Evolutionary conservation across 257 asterid genomes (phyloP).

Genomic region (Coffea canephora): DNA sequence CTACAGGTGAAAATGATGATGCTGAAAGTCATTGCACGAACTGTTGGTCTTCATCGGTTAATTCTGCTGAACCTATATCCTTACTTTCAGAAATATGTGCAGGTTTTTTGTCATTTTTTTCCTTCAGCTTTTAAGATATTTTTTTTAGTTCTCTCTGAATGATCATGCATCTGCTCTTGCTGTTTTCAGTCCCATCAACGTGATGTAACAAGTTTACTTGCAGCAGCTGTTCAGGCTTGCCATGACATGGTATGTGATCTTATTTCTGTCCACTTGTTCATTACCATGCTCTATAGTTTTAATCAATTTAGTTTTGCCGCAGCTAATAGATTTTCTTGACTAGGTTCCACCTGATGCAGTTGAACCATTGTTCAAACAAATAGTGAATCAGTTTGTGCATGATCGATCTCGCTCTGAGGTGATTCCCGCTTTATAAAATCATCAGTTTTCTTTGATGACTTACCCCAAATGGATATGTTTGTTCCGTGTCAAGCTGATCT

Average conservation of each 20-base stretch:
- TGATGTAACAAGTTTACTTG: constrained; percentile 76
- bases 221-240: constrained; percentile 97
- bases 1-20: constrained; percentile 85
- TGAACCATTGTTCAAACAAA: constrained; percentile 87
- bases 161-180: not conserved
- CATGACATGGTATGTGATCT: constrained; percentile 79
- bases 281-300: not conserved
- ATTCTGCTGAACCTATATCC: constrained; percentile 70
- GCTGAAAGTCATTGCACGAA: constrained; percentile 82
- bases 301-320: constrained; percentile 7
- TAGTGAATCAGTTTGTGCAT: constrained; percentile 92
- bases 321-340: constrained; percentile 17
- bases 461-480: not conserved
- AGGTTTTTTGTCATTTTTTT: constrained; percentile 47
- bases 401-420: constrained; percentile 95
- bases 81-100: constrained; percentile 74
- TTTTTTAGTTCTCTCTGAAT: not conserved
- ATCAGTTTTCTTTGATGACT: not conserved
- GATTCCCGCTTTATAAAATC: constrained; percentile 13
- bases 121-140: constrained; percentile 8
- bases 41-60: constrained; percentile 83
- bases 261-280: constrained; percentile 1
- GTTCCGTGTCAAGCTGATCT: not conserved
- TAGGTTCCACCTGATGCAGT: constrained; percentile 99
- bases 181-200: constrained; percentile 79